A percentile compares a stretch with the other conserved stretches of the same genome.
Evolutionary conservation across 2,329 filamentous ascomycete genomes (phyloP).

Genomic region (Cladosporium austrohemisphaericum): DNA sequence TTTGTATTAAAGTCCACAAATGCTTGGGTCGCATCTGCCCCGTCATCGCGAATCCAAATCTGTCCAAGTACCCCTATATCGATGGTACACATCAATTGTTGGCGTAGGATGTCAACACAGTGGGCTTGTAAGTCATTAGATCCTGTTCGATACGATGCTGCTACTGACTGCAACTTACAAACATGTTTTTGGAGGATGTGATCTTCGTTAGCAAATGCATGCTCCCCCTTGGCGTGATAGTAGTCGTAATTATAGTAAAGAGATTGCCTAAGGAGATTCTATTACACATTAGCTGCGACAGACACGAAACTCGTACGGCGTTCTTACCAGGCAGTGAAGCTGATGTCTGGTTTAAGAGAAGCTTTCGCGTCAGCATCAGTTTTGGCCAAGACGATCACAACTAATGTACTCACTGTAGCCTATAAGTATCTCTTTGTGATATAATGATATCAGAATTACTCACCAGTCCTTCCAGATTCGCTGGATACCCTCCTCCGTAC

Average conservation of each 20-base stretch:
- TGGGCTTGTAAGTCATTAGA: slow-evolving; percentile 43
- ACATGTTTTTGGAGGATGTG: slow-evolving; percentile 54
- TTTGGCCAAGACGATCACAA: not conserved
- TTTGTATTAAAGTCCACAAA: slow-evolving; percentile 62
- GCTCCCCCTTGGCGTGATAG: slow-evolving; percentile 49
- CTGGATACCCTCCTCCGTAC: slow-evolving; percentile 57
- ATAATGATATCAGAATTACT: not conserved
- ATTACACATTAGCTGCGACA: slow-evolving; percentile 21
- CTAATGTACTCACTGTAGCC: slow-evolving; percentile 21
- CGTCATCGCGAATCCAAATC: slow-evolving; percentile 52
- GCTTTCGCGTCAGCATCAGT: not conserved
- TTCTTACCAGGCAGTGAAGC: not conserved
- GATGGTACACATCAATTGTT: slow-evolving; percentile 61
- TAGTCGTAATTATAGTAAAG: slow-evolving; percentile 59
- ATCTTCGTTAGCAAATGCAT: slow-evolving; percentile 56
- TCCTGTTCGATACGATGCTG: not conserved
- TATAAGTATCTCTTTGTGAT: not conserved
- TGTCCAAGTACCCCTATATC: slow-evolving; percentile 60
- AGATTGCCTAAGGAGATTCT: slow-evolving; percentile 58
- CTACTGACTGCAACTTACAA: slow-evolving; percentile 44
- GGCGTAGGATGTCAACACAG: slow-evolving; percentile 59
- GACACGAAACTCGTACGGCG: not conserved
- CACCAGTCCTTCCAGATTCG: slow-evolving; percentile 54
- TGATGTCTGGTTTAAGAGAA: not conserved
- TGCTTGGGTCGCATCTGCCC: slow-evolving; percentile 37